Conservation (phyloP, 2,329 filamentous ascomycete species). For the Dryadomyces sulphureus region DNA sequence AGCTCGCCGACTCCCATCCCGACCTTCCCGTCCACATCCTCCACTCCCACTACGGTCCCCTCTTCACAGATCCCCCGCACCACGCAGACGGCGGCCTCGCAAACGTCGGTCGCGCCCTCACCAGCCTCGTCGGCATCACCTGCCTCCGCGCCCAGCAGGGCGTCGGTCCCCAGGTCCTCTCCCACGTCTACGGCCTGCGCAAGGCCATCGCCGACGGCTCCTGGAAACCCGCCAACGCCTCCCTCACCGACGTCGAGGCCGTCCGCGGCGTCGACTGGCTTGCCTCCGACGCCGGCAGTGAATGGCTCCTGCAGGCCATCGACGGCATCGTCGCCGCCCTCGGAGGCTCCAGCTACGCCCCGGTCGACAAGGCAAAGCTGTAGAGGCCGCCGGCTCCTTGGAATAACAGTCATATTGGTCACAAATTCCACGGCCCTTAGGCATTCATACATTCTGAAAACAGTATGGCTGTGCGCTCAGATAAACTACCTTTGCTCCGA, state of each 20-base stretch:
- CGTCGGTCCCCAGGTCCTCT: slow-evolving; percentile 68
- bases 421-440: too few species aligned
- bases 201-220: slow-evolving; percentile 60
- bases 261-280: slow-evolving; percentile 43
- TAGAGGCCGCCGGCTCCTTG: too few species aligned
- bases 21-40: slow-evolving; percentile 73
- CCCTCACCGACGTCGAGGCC: slow-evolving; percentile 22
- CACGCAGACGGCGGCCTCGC: slow-evolving; percentile 26
- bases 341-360: slow-evolving; percentile 14
- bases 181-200: slow-evolving; percentile 65
- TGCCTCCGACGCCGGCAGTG: slow-evolving; percentile 48
- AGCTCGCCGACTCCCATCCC: slow-evolving; percentile 62
- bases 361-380: slow-evolving; percentile 6
- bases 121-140: slow-evolving; percentile 57
- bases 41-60: slow-evolving; percentile 54
- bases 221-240: slow-evolving; percentile 24
- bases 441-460: too few species aligned
- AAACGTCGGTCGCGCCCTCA: slow-evolving; percentile 54
- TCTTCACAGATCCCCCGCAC: slow-evolving; percentile 53
- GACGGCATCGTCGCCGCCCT: slow-evolving; percentile 41
- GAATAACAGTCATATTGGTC: too few species aligned
- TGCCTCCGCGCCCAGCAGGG: slow-evolving; percentile 68
- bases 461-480: too few species aligned
- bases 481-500: too few species aligned
- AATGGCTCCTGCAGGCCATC: slow-evolving; percentile 47